These are phyloP conservation scores for Zygoascus ofunaensis DNA, from an alignment of 805 yeast genomes.

Conservation along the genomic window DNA sequence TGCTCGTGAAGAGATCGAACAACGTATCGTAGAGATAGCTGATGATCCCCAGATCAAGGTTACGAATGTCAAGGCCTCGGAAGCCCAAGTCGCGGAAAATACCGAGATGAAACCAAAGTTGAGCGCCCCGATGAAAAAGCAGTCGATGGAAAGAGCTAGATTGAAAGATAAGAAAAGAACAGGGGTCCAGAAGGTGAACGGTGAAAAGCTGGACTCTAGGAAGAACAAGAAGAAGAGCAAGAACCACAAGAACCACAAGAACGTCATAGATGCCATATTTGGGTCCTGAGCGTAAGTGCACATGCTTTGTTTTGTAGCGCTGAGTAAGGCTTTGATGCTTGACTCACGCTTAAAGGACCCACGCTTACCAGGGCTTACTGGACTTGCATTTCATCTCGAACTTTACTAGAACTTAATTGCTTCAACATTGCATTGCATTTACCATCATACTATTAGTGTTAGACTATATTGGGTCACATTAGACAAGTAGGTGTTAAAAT, in stretches of 20 bases:
- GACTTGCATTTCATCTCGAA: no score
- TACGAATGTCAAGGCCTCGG: no score
- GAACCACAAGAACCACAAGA: conserved; percentile 40
- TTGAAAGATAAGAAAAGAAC: not conserved
- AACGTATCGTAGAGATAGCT: not conserved
- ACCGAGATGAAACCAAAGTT: not conserved
- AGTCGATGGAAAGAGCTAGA: not conserved
- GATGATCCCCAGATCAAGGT: not conserved
- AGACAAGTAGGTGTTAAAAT: no score
- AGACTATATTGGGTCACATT: no score
- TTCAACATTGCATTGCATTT: no score
- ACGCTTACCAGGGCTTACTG: no score
- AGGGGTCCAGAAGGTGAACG: not conserved
- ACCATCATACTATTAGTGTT: no score
- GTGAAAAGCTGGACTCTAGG: not conserved
- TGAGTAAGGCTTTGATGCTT: no score
- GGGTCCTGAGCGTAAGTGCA: conserved; percentile 37
- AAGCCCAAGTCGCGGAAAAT: not conserved
- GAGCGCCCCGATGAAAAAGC: no score
- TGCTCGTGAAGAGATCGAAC: not conserved
- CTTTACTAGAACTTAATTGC: no score
- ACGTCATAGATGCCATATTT: conserved; percentile 69
- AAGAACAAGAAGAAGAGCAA: conserved; percentile 9
- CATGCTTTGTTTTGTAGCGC: no score
- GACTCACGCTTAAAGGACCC: no score